These are phyloP conservation scores for Nematodospora valgi DNA, from an alignment of 805 yeast genomes.

Conservation along the genomic window DNA sequence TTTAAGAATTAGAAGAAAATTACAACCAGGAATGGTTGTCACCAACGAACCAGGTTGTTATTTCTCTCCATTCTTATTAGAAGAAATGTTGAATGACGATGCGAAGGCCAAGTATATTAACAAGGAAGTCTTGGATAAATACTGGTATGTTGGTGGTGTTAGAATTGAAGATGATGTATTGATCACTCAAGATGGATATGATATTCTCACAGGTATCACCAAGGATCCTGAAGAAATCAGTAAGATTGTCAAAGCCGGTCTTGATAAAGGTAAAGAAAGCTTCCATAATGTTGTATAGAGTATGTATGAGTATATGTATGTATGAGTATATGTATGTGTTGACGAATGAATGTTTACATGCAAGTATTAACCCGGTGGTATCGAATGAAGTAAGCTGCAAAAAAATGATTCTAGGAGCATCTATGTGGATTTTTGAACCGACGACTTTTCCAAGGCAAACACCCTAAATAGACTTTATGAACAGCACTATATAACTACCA, in stretches of 20 bases:
- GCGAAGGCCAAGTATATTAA: slow-evolving; percentile 57
- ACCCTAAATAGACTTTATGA: too few species aligned
- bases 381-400: too few species aligned
- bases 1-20: slow-evolving; percentile 73
- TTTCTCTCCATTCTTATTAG: slow-evolving; percentile 78
- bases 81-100: slow-evolving; percentile 52
- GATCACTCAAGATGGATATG: slow-evolving; percentile 72
- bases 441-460: too few species aligned
- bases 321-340: not conserved
- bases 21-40: slow-evolving; percentile 76
- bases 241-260: slow-evolving; percentile 68
- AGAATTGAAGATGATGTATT: slow-evolving; percentile 92
- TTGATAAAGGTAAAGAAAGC: slow-evolving; percentile 41
- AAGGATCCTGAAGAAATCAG: slow-evolving; percentile 83
- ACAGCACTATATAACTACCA: too few species aligned
- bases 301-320: not conserved
- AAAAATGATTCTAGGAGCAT: too few species aligned
- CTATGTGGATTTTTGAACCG: too few species aligned
- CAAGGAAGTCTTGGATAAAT: slow-evolving; percentile 62
- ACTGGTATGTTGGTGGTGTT: slow-evolving; percentile 93
- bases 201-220: slow-evolving; percentile 78
- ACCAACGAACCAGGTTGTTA: slow-evolving; percentile 96
- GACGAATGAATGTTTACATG: too few species aligned
- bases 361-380: too few species aligned
- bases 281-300: slow-evolving; percentile 54